These are phyloP conservation scores for Heteromeles arbutifolia DNA, from an alignment of 306 rosid genomes.

Conservation along the genomic window DNA sequence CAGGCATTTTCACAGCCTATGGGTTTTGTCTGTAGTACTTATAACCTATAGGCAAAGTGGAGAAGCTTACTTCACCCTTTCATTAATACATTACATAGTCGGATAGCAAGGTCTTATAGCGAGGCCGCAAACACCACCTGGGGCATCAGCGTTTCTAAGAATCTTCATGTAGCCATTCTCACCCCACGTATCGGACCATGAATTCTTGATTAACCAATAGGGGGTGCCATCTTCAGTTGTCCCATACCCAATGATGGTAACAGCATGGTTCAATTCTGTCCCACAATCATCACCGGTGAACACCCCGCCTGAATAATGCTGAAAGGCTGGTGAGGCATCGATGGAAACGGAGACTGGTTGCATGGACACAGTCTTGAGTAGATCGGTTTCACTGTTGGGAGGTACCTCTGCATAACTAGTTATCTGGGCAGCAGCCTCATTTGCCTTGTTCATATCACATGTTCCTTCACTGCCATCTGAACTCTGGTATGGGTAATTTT, in stretches of 20 bases:
- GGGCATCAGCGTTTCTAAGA: background rate
- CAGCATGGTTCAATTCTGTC: slow-evolving; percentile 29
- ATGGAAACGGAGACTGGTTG: slow-evolving; percentile 37
- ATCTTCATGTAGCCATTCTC: background rate
- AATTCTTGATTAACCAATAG: background rate
- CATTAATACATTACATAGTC: no score
- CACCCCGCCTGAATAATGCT: slow-evolving; percentile 29
- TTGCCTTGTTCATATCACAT: slow-evolving; percentile 8
- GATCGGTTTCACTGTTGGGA: slow-evolving; percentile 19
- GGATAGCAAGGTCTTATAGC: background rate
- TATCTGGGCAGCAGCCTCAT: background rate
- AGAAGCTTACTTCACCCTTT: no score
- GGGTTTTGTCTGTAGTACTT: no score
- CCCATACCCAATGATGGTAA: slow-evolving; percentile 15
- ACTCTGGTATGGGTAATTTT: slow-evolving; percentile 19
- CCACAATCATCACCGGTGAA: slow-evolving; percentile 28
- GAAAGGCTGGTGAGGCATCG: slow-evolving; percentile 25
- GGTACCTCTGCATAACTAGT: slow-evolving; percentile 28
- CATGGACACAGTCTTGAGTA: slow-evolving; percentile 21
- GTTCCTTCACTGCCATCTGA: no score
- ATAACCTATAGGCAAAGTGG: no score
- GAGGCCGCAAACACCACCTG: background rate
- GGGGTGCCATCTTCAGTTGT: background rate
- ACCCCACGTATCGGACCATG: background rate
- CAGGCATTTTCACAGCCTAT: no score